These are phyloP conservation scores for Prunus fruticosa DNA, from an alignment of 306 rosid species.

Conservation along the genomic window DNA sequence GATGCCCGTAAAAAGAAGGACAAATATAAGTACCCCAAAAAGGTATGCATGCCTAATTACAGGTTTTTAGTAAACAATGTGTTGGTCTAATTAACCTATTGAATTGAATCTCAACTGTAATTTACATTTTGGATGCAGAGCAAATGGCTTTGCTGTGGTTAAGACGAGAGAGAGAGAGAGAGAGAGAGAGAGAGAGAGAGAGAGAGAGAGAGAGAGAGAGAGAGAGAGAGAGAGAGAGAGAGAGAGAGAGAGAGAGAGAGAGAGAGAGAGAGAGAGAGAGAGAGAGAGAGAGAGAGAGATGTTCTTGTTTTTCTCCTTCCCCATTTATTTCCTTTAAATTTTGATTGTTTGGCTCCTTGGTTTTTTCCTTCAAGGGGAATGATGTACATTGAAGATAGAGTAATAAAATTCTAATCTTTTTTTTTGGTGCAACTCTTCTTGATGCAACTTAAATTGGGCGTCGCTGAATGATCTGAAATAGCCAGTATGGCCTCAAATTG, in stretches of 20 bases:
- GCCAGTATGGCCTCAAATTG: neutral
- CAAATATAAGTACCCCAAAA: constrained; percentile 25
- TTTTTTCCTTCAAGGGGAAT: neutral
- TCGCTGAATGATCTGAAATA: neutral
- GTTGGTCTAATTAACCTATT: neutral
- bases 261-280: too few relatives aligned
- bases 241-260: too few relatives aligned
- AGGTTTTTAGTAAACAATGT: neutral
- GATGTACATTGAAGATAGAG: constrained; percentile 10
- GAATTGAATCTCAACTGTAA: neutral
- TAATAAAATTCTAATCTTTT: neutral
- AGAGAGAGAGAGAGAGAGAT: neutral
- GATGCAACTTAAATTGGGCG: neutral
- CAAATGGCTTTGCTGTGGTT: constrained; percentile 65
- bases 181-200: too few relatives aligned
- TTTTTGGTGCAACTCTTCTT: neutral
- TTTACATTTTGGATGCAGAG: constrained; percentile 36
- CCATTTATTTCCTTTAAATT: neutral
- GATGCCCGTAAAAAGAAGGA: constrained; percentile 28
- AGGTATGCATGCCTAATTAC: constrained; percentile 29
- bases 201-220: too few relatives aligned
- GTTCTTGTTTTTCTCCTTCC: neutral
- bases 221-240: too few relatives aligned
- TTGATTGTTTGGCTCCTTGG: neutral
- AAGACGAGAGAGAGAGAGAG: neutral